These are phyloP conservation scores for Alternaria postmessia DNA, from an alignment of 2,329 filamentous ascomycete species.

Conservation along the genomic window DNA sequence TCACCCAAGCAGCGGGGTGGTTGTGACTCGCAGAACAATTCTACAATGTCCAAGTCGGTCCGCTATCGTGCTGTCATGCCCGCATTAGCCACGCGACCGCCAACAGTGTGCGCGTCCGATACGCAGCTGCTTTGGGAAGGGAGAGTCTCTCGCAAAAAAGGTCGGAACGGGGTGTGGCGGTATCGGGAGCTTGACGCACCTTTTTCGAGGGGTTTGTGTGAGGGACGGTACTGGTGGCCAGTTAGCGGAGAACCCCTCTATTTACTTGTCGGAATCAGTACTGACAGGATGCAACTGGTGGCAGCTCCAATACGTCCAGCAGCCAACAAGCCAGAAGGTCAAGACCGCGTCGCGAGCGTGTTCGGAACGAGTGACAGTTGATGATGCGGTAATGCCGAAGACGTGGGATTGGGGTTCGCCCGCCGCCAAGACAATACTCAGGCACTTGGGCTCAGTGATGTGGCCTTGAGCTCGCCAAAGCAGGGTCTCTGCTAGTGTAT, in stretches of 20 bases:
- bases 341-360: slow-evolving; percentile 11
- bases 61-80: slow-evolving; percentile 24
- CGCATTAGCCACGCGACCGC: slow-evolving; percentile 26
- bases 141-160: not conserved
- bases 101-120: not conserved
- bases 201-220: slow-evolving; percentile 40
- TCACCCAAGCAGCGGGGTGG: slow-evolving; percentile 23
- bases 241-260: slow-evolving; percentile 48
- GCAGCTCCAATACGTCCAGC: slow-evolving; percentile 15
- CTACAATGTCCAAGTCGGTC: slow-evolving; percentile 11
- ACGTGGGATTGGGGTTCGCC: slow-evolving; percentile 44
- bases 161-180: slow-evolving; percentile 15
- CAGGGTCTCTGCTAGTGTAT: slow-evolving; percentile 26
- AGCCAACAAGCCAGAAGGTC: slow-evolving; percentile 18
- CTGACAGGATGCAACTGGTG: slow-evolving; percentile 34
- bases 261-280: slow-evolving; percentile 27
- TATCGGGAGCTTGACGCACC: slow-evolving; percentile 37
- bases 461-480: slow-evolving; percentile 42
- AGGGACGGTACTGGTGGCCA: slow-evolving; percentile 39
- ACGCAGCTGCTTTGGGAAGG: slow-evolving; percentile 1
- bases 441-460: slow-evolving; percentile 40
- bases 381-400: slow-evolving; percentile 35
- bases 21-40: slow-evolving; percentile 22
- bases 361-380: slow-evolving; percentile 23
- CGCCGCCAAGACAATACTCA: slow-evolving; percentile 41